These are phyloP conservation scores for Xylariaceae sp. DNA, from an alignment of 2,329 filamentous ascomycete genomes.

Conservation along the genomic window DNA sequence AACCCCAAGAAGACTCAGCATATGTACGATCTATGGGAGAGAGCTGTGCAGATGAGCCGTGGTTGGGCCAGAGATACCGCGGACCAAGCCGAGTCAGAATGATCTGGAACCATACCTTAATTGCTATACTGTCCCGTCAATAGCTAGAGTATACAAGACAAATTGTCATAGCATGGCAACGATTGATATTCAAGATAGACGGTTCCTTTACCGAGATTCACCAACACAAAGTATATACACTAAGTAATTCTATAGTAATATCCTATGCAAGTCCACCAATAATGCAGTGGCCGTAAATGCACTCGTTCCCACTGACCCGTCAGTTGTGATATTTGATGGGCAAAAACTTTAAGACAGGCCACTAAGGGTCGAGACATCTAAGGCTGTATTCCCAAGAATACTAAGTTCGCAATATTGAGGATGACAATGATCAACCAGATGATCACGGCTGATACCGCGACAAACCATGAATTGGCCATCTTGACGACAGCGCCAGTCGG, in stretches of 20 bases:
- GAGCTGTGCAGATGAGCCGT: slow-evolving; percentile 56
- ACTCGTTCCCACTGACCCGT: not conserved
- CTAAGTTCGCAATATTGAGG: slow-evolving; percentile 58
- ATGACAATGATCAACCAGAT: slow-evolving; percentile 72
- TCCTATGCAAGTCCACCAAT: too few relatives aligned
- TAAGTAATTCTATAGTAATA: too few relatives aligned
- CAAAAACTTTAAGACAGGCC: not conserved
- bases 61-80: slow-evolving; percentile 44
- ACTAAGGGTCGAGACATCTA: too few relatives aligned
- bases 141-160: too few relatives aligned
- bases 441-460: slow-evolving; percentile 49
- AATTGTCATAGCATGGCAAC: too few relatives aligned
- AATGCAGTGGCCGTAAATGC: too few relatives aligned
- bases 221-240: too few relatives aligned
- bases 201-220: too few relatives aligned
- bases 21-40: slow-evolving; percentile 52
- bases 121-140: too few relatives aligned
- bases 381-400: slow-evolving; percentile 25
- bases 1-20: slow-evolving; percentile 38
- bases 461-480: slow-evolving; percentile 71
- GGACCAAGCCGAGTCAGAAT: slow-evolving; percentile 21
- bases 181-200: too few relatives aligned
- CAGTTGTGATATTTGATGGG: not conserved
- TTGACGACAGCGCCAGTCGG: slow-evolving; percentile 39
- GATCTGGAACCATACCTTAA: too few relatives aligned